Conservation (phyloP, 257 asterid species). For the Solanum rostratum region DNA sequence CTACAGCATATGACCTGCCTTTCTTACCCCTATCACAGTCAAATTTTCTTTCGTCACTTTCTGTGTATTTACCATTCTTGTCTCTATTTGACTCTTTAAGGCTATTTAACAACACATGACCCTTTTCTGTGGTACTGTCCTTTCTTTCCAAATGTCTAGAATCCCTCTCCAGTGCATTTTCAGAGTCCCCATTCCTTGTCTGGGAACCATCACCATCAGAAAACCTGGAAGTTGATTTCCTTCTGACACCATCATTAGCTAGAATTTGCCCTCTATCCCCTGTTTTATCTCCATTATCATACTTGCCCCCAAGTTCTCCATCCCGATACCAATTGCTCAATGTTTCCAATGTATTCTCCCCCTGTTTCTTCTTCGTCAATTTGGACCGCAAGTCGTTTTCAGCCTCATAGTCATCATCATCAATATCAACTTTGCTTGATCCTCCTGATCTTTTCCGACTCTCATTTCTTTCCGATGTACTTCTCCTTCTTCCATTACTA, state of each 20-base stretch:
- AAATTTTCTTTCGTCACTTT: slow-evolving; percentile 46
- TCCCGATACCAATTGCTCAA: slow-evolving; percentile 84
- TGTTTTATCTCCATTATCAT: slow-evolving; percentile 37
- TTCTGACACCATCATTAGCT: slow-evolving; percentile 49
- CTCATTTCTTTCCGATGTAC: slow-evolving; percentile 43
- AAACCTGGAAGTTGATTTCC: slow-evolving; percentile 34
- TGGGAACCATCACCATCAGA: slow-evolving; percentile 28
- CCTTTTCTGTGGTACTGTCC: slow-evolving; percentile 53
- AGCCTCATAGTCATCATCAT: slow-evolving; percentile 54
- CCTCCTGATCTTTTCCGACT: slow-evolving; percentile 60
- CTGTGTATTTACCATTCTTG: slow-evolving; percentile 29
- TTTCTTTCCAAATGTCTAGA: slow-evolving; percentile 36
- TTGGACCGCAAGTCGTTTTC: slow-evolving; percentile 51
- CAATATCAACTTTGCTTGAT: slow-evolving; percentile 49
- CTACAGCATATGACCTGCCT: slow-evolving; percentile 44
- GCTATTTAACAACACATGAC: slow-evolving; percentile 32
- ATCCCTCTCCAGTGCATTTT: slow-evolving; percentile 35
- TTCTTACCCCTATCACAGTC: slow-evolving; percentile 52
- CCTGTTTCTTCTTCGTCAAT: slow-evolving; percentile 57
- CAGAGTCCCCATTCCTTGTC: slow-evolving; percentile 22
- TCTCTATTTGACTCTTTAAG: slow-evolving; percentile 38
- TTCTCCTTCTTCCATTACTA: slow-evolving; percentile 49
- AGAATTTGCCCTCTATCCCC: slow-evolving; percentile 37
- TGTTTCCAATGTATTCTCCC: slow-evolving; percentile 64
- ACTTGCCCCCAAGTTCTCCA: slow-evolving; percentile 58